phyloP scores from a whole-genome alignment of 257 asterid species.

The Solanum rostratum region DNA sequence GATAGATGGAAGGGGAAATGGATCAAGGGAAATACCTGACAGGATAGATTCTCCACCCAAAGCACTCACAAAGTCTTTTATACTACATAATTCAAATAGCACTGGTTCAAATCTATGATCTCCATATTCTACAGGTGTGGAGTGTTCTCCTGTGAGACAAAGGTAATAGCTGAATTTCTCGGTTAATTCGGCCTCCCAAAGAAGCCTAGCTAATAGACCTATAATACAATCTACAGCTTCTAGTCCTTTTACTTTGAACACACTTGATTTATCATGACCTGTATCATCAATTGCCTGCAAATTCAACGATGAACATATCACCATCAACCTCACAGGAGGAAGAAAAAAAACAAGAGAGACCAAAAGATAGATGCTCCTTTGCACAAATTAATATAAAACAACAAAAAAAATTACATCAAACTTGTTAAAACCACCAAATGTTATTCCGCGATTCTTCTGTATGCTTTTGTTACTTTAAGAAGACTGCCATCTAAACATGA shows the following conservation, averaged over 20 bases:
- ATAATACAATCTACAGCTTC: slow-evolving; percentile 89
- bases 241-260: slow-evolving; percentile 82
- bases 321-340: neutral
- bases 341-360: neutral
- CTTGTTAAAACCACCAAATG: neutral
- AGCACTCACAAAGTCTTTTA: no score
- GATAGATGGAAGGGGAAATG: no score
- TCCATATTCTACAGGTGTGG: slow-evolving; percentile 96
- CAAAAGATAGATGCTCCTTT: neutral
- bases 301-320: neutral
- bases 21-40: no score
- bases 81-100: no score
- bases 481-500: neutral
- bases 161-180: slow-evolving; percentile 60
- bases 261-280: slow-evolving; percentile 92
- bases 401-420: neutral
- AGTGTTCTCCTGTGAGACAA: slow-evolving; percentile 90
- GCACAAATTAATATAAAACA: neutral
- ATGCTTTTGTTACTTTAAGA: neutral
- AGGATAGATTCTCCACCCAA: no score
- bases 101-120: slow-evolving; percentile 99
- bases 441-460: neutral
- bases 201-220: slow-evolving; percentile 78
- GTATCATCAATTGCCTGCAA: slow-evolving; percentile 94
- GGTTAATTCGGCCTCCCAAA: slow-evolving; percentile 67